Base-by-base conservation (phyloP, 192 early-diverging fungal genomes). In the Backusella tarrabulga region DNA sequence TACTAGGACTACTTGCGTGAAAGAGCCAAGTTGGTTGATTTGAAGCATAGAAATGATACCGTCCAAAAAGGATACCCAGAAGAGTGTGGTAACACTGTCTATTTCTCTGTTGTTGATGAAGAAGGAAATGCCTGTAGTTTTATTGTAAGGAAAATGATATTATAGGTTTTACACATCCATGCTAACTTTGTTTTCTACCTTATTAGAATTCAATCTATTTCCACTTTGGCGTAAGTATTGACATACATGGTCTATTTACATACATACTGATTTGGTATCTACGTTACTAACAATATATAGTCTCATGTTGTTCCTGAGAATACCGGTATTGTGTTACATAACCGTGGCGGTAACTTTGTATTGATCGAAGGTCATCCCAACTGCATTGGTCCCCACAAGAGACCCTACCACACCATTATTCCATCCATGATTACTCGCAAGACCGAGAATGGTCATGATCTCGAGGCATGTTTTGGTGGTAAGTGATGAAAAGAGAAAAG, bases 91-190 rank as follows among this genome's bases (percentile, higher is more conserved):
- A 92, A 93, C 76, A 95, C 94, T 2, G 93, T 95, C 4, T 93
- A 93, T 76, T 91, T 95, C 76, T 86, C 87, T 8, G 91, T 93
- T 4, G 90, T 91, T 3, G 94, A 95, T 77, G 76, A 77, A 44
- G 87, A 93, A 66, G 94, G 94, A 54, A 94, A 94, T 75, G 94
- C 94, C 12, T 94, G 93, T 83, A 91, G 89, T 80, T 93, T 93
- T 78, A 92, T 95, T 70, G 85, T 86, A 84, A 81, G 83, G 4
- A 26, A 26, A 26, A 6, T 12, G 8, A 29, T 63, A 63, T 26
- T 12, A 63, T 23, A 0, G 7, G 11, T 56, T 21, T 56, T 29
- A 4, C 23, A 29, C 11, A 63, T 63, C 0, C 9, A 29, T 29
- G 15, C 42, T 17, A 44, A 44, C 15, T 44, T 6, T 44, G 11